phyloP scores from a whole-genome alignment of 345 rosid species.

The Lagerstroemia speciosa region DNA sequence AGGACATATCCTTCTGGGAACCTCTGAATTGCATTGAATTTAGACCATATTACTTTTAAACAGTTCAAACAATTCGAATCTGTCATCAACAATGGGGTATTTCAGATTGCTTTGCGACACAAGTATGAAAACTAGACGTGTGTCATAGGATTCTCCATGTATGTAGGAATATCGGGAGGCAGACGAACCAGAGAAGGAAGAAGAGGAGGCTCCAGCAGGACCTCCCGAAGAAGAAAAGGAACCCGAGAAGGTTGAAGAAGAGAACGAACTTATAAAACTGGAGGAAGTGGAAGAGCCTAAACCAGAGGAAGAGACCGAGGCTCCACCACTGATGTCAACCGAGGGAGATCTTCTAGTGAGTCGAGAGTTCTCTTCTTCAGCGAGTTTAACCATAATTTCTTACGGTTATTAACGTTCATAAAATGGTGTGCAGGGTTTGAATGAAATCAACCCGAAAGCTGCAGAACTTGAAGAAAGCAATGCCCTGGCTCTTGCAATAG shows the following conservation, averaged over 20 bases:
- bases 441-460: slow-evolving; percentile 65
- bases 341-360: slow-evolving; percentile 62
- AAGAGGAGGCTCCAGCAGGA: slow-evolving; percentile 31
- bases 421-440: slow-evolving; percentile 44
- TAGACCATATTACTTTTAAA: no score
- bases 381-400: not conserved
- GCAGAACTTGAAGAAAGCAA: slow-evolving; percentile 70
- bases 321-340: slow-evolving; percentile 43
- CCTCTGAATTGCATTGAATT: not conserved
- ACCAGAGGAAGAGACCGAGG: slow-evolving; percentile 33
- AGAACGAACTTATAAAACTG: slow-evolving; percentile 20
- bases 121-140: no score
- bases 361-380: not conserved
- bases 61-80: no score
- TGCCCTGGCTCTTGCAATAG: slow-evolving; percentile 91
- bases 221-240: slow-evolving; percentile 29
- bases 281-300: slow-evolving; percentile 38
- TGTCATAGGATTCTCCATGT: slow-evolving; percentile 1
- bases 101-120: no score
- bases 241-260: slow-evolving; percentile 31
- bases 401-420: not conserved
- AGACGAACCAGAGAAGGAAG: slow-evolving; percentile 22
- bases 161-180: slow-evolving; percentile 49
- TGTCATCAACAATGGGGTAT: no score
- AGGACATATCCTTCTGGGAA: slow-evolving; percentile 9